phyloP scores from a whole-genome alignment of 495 filamentous ascomycete species.

The Penicillium dipodomyicola region DNA sequence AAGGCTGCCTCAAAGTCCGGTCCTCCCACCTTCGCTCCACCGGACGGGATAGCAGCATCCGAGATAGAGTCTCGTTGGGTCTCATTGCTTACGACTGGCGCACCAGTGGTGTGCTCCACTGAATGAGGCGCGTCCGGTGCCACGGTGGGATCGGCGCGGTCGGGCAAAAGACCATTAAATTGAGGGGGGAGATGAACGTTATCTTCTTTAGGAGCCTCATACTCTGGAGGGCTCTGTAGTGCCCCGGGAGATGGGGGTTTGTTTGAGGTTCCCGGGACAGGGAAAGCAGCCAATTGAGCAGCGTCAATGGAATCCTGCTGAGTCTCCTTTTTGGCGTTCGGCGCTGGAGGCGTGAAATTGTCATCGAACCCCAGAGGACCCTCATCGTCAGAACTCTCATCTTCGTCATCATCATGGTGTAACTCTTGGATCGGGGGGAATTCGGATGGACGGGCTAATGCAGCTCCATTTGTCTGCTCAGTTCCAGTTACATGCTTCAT shows the following conservation, averaged over 20 bases:
- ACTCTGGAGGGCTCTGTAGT: conserved; percentile 64
- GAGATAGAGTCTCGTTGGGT: conserved; percentile 24
- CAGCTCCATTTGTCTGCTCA: conserved; percentile 32
- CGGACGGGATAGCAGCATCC: conserved; percentile 17
- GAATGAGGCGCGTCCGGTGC: conserved; percentile 49
- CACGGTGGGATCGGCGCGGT: conserved; percentile 59
- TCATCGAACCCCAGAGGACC: conserved; percentile 79
- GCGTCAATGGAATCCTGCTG: conserved; percentile 37
- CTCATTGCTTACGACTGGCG: conserved; percentile 43
- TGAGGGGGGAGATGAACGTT: conserved; percentile 54
- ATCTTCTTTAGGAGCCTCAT: conserved; percentile 47
- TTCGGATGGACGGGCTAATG: conserved; percentile 51
- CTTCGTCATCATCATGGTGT: conserved; percentile 69
- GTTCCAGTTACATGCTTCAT: conserved; percentile 34
- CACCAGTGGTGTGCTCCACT: conserved; percentile 40
- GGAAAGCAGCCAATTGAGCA: conserved; percentile 44
- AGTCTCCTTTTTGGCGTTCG: conserved; percentile 32
- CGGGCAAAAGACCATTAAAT: conserved; percentile 63
- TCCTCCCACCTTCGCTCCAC: conserved; percentile 34
- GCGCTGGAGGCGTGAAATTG: conserved; percentile 76
- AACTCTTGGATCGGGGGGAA: conserved; percentile 93
- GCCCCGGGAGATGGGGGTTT: conserved; percentile 51
- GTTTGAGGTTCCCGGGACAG: conserved; percentile 31
- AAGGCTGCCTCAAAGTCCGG: conserved; percentile 89
- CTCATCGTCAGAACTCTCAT: conserved; percentile 71